Conservation (phyloP, 805 yeast genomes). For the Candida incommunis region DNA sequence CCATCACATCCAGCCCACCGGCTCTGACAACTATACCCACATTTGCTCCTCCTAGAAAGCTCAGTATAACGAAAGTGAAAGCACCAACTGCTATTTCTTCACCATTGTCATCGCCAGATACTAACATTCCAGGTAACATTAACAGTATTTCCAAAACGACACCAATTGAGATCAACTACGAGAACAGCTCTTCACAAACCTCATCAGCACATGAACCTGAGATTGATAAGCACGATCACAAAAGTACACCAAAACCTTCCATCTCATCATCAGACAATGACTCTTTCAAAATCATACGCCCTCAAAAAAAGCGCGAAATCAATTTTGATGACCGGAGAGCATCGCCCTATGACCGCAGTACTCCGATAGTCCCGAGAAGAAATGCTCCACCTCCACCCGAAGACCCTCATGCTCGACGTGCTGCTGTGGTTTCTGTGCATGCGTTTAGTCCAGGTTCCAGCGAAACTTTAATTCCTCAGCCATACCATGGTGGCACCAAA, state of each 20-base stretch:
- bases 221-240: not conserved
- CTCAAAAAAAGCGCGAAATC: slow-evolving; percentile 47
- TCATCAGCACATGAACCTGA: not conserved
- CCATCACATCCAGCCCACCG: not conserved
- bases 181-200: not conserved
- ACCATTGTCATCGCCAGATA: not conserved
- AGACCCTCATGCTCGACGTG: not conserved
- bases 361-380: slow-evolving; percentile 47
- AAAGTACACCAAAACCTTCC: slow-evolving; percentile 5
- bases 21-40: not conserved
- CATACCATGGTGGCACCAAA: slow-evolving; percentile 14
- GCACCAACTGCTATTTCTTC: not conserved
- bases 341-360: slow-evolving; percentile 42
- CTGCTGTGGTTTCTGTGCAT: slow-evolving; percentile 4
- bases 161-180: too few relatives aligned
- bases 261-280: slow-evolving; percentile 14
- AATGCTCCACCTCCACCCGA: slow-evolving; percentile 31
- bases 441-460: slow-evolving; percentile 15
- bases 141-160: not conserved
- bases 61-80: not conserved
- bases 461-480: slow-evolving; percentile 15
- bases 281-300: slow-evolving; percentile 54
- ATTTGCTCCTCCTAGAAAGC: not conserved
- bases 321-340: slow-evolving; percentile 69
- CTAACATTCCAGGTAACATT: not conserved